Conservation (phyloP, 2,329 filamentous ascomycete species). For the Colletotrichum tabaci region DNA sequence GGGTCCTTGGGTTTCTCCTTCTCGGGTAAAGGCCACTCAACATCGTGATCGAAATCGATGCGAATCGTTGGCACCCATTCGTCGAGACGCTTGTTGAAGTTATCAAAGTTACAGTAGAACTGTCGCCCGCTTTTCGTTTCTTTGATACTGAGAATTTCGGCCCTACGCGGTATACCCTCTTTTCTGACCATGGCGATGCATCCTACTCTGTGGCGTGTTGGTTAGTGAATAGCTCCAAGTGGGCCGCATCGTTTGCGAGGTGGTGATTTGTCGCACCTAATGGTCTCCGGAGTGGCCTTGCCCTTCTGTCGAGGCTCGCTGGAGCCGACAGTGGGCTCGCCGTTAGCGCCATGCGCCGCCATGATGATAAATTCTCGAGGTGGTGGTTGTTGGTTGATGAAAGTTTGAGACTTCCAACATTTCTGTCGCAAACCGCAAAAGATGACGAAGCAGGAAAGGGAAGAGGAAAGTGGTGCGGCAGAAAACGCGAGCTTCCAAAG, state of each 20-base stretch:
- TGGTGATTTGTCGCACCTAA: constrained; percentile 71
- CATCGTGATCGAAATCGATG: constrained; percentile 89
- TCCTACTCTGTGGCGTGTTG: constrained; percentile 57
- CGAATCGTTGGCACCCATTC: constrained; percentile 91
- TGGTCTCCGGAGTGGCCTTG: constrained; percentile 86
- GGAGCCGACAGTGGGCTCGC: constrained; percentile 70
- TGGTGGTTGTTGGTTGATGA: constrained; percentile 31
- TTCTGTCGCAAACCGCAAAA: constrained; percentile 20
- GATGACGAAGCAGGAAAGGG: neutral
- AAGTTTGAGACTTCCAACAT: constrained; percentile 7
- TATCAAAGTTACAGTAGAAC: constrained; percentile 98
- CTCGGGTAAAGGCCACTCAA: constrained; percentile 96
- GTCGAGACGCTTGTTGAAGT: constrained; percentile 89
- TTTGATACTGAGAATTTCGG: constrained; percentile 95
- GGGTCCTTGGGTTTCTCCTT: constrained; percentile 83
- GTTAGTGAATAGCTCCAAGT: constrained; percentile 1
- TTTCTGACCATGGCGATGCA: constrained; percentile 75
- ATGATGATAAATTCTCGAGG: constrained; percentile 64
- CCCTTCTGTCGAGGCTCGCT: constrained; percentile 78
- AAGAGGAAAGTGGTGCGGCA: constrained; percentile 38
- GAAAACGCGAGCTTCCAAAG: constrained; percentile 35
- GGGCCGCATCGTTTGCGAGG: neutral
- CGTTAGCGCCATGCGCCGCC: constrained; percentile 64
- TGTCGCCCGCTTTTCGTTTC: constrained; percentile 89
- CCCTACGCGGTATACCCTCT: constrained; percentile 89